These are phyloP conservation scores for Hypomontagnella monticulosa DNA, from an alignment of 495 filamentous ascomycete genomes.

Conservation along the genomic window DNA sequence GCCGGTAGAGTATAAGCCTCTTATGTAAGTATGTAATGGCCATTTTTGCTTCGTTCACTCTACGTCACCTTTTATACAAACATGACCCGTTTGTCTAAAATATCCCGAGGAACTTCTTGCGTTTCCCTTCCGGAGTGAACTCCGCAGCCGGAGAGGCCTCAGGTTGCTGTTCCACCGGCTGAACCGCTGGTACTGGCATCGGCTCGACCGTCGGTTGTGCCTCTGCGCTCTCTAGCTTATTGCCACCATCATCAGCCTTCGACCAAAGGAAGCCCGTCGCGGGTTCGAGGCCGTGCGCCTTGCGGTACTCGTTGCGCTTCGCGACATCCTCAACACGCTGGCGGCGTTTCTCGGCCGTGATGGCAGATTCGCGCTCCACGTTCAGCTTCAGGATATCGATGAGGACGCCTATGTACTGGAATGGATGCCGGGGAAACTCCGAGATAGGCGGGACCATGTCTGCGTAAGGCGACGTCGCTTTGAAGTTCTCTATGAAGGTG, in stretches of 20 bases:
- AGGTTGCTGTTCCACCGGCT: constrained; percentile 10
- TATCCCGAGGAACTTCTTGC: constrained; percentile 57
- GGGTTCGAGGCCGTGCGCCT: constrained; percentile 81
- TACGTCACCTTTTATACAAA: constrained; percentile 1
- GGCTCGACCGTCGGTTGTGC: constrained; percentile 15
- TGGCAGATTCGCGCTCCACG: constrained; percentile 67
- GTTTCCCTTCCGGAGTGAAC: constrained; percentile 37
- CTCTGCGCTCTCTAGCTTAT: neutral
- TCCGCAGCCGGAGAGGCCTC: constrained; percentile 15
- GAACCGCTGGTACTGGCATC: constrained; percentile 11
- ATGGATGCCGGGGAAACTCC: constrained; percentile 69
- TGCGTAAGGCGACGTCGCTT: constrained; percentile 71
- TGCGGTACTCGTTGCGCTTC: constrained; percentile 80
- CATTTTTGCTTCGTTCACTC: constrained; percentile 4
- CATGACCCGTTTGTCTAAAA: constrained; percentile 40
- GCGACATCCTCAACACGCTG: constrained; percentile 77
- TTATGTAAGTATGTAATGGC: constrained; percentile 15
- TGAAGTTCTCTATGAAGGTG: constrained; percentile 76
- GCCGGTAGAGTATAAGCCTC: constrained; percentile 8
- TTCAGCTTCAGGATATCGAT: constrained; percentile 76
- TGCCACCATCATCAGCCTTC: constrained; percentile 11
- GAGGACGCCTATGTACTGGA: constrained; percentile 65
- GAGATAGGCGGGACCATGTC: constrained; percentile 74
- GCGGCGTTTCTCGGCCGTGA: constrained; percentile 71
- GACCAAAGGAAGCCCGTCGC: constrained; percentile 50